Conservation (phyloP, 768 basidiomycete species). For the Agrocybe chaxingu region DNA sequence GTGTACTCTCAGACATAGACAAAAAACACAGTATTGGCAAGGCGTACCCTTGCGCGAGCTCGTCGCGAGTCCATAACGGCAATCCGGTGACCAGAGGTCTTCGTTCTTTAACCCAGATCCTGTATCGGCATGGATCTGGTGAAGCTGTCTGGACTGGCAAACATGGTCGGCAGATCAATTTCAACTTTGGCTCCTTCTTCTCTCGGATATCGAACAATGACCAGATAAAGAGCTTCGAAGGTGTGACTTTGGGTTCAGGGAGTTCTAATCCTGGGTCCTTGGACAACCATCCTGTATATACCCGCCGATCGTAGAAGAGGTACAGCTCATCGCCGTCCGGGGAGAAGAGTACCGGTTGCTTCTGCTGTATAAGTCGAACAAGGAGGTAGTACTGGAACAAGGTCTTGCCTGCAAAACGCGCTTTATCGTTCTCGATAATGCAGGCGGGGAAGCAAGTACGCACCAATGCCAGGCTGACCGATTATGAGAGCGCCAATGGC, state of each 20-base stretch:
- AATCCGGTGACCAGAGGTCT: conserved; percentile 2
- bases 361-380: conserved; percentile 7
- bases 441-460: background rate
- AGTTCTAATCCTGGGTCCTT: background rate
- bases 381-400: conserved; percentile 1
- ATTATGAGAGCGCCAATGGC: background rate
- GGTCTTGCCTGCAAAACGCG: conserved; percentile 3
- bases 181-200: background rate
- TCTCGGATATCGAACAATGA: conserved; percentile 2
- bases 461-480: conserved; percentile 8
- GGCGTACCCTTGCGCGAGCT: conserved; percentile 8
- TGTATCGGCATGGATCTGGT: conserved; percentile 3
- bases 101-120: background rate
- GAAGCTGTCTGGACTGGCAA: conserved; percentile 5
- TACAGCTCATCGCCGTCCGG: background rate
- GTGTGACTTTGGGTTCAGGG: background rate
- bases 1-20: background rate
- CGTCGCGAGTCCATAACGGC: conserved; percentile 8
- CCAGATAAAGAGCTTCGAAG: conserved; percentile 4
- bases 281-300: background rate
- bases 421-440: background rate
- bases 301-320: conserved; percentile 4
- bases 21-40: background rate
- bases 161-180: background rate
- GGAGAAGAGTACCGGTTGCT: conserved; percentile 5